phyloP scores from a whole-genome alignment of 306 rosid species.

The Lupinus albus region DNA sequence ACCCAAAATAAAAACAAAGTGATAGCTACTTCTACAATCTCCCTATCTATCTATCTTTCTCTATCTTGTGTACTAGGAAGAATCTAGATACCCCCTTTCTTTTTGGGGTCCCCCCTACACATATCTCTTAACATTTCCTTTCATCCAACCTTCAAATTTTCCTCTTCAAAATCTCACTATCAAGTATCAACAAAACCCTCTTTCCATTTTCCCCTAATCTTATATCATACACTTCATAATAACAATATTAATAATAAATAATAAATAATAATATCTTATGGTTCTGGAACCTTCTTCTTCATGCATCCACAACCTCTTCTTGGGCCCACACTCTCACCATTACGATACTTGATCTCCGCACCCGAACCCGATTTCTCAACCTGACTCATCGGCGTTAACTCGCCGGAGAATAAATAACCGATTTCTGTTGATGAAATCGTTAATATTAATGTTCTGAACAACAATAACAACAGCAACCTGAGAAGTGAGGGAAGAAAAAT shows the following conservation, averaged over 20 bases:
- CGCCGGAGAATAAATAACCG: no score
- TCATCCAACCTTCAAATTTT: conserved; percentile 42
- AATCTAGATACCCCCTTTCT: no score
- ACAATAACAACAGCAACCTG: not conserved
- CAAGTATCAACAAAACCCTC: not conserved
- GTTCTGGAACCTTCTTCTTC: conserved; percentile 47
- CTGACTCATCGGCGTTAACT: not conserved
- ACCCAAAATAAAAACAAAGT: no score
- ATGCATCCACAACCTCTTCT: conserved; percentile 44
- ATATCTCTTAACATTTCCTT: conserved; percentile 47
- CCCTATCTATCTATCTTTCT: no score
- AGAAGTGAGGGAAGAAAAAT: no score
- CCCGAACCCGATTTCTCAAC: conserved; percentile 31
- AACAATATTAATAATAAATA: no score
- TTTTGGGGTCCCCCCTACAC: no score
- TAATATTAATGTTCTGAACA: conserved; percentile 20
- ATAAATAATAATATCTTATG: not conserved
- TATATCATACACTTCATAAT: no score
- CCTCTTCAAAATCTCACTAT: not conserved
- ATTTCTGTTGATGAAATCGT: conserved; percentile 44
- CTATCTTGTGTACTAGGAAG: no score
- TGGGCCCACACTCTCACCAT: conserved; percentile 41
- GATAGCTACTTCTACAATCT: no score
- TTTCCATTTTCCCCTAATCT: not conserved
- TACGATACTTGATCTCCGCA: conserved; percentile 63